Percentiles rank a stretch among this genome's conserved stretches.
Conservation (phyloP, 2,329 filamentous ascomycete genomes). For the Hawksworthiomyces lignivorus region DNA sequence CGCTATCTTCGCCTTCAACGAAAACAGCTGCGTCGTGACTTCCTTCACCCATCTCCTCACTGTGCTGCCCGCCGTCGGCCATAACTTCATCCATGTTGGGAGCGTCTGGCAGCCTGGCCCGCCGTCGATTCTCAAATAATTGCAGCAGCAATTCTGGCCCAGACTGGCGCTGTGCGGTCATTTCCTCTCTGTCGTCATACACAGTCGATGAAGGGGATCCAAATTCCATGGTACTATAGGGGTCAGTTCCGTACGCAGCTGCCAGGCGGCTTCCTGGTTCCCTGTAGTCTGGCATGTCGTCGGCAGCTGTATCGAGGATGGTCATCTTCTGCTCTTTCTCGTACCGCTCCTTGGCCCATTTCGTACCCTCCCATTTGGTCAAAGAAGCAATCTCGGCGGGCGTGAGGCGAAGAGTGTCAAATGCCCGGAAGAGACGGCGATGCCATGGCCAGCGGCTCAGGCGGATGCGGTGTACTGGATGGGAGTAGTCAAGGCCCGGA, state of each 20-base stretch:
- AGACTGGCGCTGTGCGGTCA: no score
- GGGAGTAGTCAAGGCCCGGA: conserved; percentile 70
- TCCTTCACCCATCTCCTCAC: conserved; percentile 14
- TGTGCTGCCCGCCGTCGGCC: conserved; percentile 16
- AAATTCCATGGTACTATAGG: background rate
- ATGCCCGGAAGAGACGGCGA: conserved; percentile 65
- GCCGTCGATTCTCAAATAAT: no score
- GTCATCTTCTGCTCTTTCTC: conserved; percentile 65
- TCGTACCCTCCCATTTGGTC: conserved; percentile 77
- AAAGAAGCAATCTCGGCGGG: conserved; percentile 60
- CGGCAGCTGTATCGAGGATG: conserved; percentile 64
- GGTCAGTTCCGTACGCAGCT: conserved; percentile 2
- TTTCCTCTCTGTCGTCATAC: conserved; percentile 23
- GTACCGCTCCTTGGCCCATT: conserved; percentile 74
- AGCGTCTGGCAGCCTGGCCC: no score
- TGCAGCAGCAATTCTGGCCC: no score
- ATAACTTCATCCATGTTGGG: conserved; percentile 14
- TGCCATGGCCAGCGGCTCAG: conserved; percentile 72
- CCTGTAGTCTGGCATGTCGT: conserved; percentile 58
- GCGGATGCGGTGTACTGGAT: conserved; percentile 66
- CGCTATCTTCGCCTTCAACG: conserved; percentile 33
- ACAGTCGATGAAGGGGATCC: background rate
- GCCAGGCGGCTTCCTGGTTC: conserved; percentile 33
- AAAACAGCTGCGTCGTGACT: no score
- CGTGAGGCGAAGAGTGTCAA: conserved; percentile 63